Base-by-base conservation (phyloP, 2,329 filamentous ascomycete genomes). In the Calonectria fujianensis region DNA sequence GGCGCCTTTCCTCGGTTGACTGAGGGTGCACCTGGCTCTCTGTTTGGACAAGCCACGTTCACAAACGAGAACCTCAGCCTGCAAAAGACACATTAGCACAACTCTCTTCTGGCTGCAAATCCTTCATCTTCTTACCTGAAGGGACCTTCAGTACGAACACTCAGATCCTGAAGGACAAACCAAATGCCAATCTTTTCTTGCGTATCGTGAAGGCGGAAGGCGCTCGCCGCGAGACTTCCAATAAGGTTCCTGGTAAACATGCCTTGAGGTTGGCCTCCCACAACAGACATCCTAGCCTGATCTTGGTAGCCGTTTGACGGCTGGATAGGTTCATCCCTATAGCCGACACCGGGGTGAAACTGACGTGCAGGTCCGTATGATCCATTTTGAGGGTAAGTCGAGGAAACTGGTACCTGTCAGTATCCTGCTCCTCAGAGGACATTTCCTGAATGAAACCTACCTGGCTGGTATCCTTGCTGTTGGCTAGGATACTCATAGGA, bases 201-300 rank as follows among this genome's bases (percentile, higher is more conserved):
- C 0, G 93, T 91, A 79, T 98, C 96, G 3, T 91, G 93, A 69
- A 98, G 89, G 39, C 94, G 92, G 82, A 96, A 96, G 2, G 96
- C 96, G 81, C 96, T 98, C 39, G 96, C 96, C 8, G 95, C 93
- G 67, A 98, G 88, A 83, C 95, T 98, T 2, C 97, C 97, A 77
- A 99, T 98, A 13, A 99, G 90, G 82, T 98, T 99, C 68, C 96
- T 90, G 0, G 96, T 98, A 83, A 96, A 98, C 95, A 98, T 97
- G 71, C 95, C 95, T 48, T 93, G 92, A 1, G 93, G 92, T 66
- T 89, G 89, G 7, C 81, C 82, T 84, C 90, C 83, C 8, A 82
- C 83, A 74, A 85, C 82, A 7, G 84, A 83, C 80, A 85, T 84
- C 54, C 84, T 81, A 31, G 83, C 81, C 52, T 82, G 82, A 52